A percentile compares a stretch with the other conserved stretches of the same genome.
phyloP scores from a whole-genome alignment of 768 basidiomycete species.

The Pleurotus tuoliensis region DNA sequence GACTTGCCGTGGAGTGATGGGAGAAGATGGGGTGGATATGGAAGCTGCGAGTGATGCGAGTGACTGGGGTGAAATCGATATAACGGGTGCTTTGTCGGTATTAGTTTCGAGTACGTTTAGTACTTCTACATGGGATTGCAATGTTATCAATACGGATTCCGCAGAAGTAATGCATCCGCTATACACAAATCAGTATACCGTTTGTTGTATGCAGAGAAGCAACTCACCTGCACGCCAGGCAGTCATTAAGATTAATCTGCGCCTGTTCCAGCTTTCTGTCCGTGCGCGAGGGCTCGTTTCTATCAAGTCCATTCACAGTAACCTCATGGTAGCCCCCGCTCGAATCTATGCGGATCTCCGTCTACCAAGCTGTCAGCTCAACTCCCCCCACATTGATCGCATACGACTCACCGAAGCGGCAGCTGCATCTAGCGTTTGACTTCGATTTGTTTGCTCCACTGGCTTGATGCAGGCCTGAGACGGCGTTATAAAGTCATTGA shows the following conservation, averaged over 20 bases:
- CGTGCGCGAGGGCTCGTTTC: conserved; percentile 12
- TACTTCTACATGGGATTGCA: conserved; percentile 94
- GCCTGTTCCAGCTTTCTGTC: conserved; percentile 82
- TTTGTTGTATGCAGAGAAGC: too few species aligned
- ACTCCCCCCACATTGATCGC: neutral
- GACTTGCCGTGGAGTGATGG: conserved; percentile 51
- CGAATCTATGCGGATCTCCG: conserved; percentile 87
- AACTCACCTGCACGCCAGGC: conserved; percentile 89
- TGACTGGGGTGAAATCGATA: conserved; percentile 88
- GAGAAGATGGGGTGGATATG: conserved; percentile 41
- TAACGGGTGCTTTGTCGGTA: conserved; percentile 55
- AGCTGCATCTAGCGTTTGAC: conserved; percentile 26
- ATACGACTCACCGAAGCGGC: conserved; percentile 31
- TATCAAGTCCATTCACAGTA: conserved; percentile 19
- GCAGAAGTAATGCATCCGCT: conserved; percentile 99
- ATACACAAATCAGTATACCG: neutral
- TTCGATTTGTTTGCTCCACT: conserved; percentile 47
- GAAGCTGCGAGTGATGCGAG: conserved; percentile 79
- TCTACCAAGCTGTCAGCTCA: conserved; percentile 41
- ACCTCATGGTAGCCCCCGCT: conserved; percentile 89
- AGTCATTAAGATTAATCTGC: conserved; percentile 95
- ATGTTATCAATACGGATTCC: conserved; percentile 92
- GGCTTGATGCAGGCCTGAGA: conserved; percentile 98
- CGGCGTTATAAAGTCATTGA: conserved; percentile 96
- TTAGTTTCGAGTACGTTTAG: conserved; percentile 71